phyloP scores from a whole-genome alignment of 257 asterid species.

The Asclepias syriaca region DNA sequence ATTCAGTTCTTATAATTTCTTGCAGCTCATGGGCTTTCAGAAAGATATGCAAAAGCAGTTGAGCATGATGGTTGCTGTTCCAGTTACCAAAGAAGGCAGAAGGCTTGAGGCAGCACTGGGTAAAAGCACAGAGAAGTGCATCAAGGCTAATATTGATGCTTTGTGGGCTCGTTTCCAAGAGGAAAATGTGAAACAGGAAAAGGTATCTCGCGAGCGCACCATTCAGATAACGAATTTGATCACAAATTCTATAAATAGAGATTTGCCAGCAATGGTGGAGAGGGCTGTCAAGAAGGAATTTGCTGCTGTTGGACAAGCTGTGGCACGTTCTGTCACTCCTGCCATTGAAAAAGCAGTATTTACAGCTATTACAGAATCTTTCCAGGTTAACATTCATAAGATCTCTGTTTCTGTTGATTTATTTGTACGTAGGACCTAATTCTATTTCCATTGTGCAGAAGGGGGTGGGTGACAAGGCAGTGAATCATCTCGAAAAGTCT shows the following conservation, averaged over 20 bases:
- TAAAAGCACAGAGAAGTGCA: conserved; percentile 65
- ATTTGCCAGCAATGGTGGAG: conserved; percentile 68
- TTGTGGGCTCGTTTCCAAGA: conserved; percentile 87
- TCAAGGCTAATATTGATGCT: conserved; percentile 79
- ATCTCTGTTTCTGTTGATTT: conserved; percentile 7
- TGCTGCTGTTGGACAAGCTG: conserved; percentile 64
- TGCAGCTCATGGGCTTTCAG: conserved; percentile 41
- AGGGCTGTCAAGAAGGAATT: conserved; percentile 76
- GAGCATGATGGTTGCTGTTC: conserved; percentile 51
- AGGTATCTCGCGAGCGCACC: conserved; percentile 58
- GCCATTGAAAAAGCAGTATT: conserved; percentile 71
- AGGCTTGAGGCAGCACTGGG: conserved; percentile 81
- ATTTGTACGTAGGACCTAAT: conserved; percentile 19
- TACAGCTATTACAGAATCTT: conserved; percentile 59
- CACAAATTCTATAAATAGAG: conserved; percentile 70
- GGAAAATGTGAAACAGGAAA: conserved; percentile 80
- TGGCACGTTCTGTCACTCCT: conserved; percentile 65
- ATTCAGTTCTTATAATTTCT: neutral
- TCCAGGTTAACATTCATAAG: conserved; percentile 57
- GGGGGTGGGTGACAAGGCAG: conserved; percentile 92
- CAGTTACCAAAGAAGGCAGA: conserved; percentile 78
- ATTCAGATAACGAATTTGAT: conserved; percentile 59
- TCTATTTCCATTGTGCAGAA: conserved; percentile 51
- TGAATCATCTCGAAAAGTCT: conserved; percentile 83
- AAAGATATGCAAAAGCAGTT: conserved; percentile 69